Percentiles rank a stretch among this genome's conserved stretches.
These are phyloP conservation scores for Soucietia sequanensis DNA, from an alignment of 805 yeast genomes.

Conservation along the genomic window DNA sequence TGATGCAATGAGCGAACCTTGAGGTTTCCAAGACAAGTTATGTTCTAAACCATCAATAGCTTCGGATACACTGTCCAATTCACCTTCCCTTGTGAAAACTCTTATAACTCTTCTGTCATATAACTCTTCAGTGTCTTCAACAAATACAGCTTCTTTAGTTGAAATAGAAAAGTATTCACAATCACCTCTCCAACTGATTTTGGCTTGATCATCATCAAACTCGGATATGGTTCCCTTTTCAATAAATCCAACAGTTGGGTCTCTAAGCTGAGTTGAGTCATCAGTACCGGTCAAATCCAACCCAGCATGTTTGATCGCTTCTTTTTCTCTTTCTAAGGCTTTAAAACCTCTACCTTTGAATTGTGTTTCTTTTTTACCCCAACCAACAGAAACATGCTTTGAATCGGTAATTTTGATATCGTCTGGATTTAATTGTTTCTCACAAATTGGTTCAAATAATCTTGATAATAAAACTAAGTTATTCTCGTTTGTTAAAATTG, in stretches of 20 bases:
- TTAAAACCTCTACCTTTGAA: slow-evolving; percentile 92
- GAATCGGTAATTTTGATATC: slow-evolving; percentile 63
- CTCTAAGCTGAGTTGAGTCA: slow-evolving; percentile 57
- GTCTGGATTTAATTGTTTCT: slow-evolving; percentile 51
- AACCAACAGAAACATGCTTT: slow-evolving; percentile 92
- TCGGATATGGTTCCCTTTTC: slow-evolving; percentile 65
- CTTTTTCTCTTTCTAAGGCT: slow-evolving; percentile 64
- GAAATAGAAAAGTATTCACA: slow-evolving; percentile 77
- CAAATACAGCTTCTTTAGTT: slow-evolving; percentile 52
- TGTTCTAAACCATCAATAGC: slow-evolving; percentile 83
- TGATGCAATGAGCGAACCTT: slow-evolving; percentile 82
- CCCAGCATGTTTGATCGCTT: slow-evolving; percentile 62
- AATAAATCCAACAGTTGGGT: slow-evolving; percentile 80
- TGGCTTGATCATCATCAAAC: slow-evolving; percentile 48
- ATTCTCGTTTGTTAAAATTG: slow-evolving; percentile 60
- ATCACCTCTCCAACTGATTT: slow-evolving; percentile 94
- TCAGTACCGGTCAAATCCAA: slow-evolving; percentile 63
- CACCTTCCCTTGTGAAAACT: slow-evolving; percentile 78
- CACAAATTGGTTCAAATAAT: slow-evolving; percentile 75
- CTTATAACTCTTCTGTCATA: slow-evolving; percentile 71
- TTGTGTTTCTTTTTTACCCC: slow-evolving; percentile 98
- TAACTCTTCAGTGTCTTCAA: slow-evolving; percentile 36
- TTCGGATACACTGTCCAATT: slow-evolving; percentile 78
- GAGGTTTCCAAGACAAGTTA: slow-evolving; percentile 82
- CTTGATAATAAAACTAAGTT: slow-evolving; percentile 69